phyloP scores from a whole-genome alignment of 768 basidiomycete genomes.

The Ephemerocybe angulata region DNA sequence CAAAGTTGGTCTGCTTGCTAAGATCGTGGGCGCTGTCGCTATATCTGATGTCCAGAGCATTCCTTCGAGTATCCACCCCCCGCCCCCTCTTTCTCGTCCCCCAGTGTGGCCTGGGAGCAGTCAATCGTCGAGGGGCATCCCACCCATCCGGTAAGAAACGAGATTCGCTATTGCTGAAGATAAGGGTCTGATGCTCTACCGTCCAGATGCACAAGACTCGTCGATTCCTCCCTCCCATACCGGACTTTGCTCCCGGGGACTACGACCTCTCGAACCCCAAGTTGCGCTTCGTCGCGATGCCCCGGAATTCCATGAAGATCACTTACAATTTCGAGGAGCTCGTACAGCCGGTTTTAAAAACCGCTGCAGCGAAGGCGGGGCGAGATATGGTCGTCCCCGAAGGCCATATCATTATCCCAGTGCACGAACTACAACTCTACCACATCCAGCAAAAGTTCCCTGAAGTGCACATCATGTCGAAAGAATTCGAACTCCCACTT shows the following conservation, averaged over 20 bases:
- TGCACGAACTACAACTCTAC: conserved; percentile 51
- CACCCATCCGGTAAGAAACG: conserved; percentile 53
- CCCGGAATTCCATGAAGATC: conserved; percentile 38
- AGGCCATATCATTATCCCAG: conserved; percentile 41
- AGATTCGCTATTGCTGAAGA: neutral
- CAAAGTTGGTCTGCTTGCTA: conserved; percentile 34
- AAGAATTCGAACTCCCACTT: conserved; percentile 39
- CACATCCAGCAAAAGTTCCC: conserved; percentile 51
- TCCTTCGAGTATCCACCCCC: conserved; percentile 48
- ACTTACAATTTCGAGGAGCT: conserved; percentile 50
- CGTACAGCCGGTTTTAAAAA: conserved; percentile 36
- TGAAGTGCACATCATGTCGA: conserved; percentile 40
- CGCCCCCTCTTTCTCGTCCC: conserved; percentile 40
- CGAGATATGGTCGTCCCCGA: conserved; percentile 29
- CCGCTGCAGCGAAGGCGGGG: conserved; percentile 37
- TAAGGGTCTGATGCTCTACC: neutral
- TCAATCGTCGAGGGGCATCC: conserved; percentile 61
- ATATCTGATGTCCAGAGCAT: conserved; percentile 28
- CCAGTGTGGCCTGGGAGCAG: conserved; percentile 58
- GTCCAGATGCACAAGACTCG: conserved; percentile 58
- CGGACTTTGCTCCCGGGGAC: conserved; percentile 39
- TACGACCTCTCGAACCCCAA: conserved; percentile 49
- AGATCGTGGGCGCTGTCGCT: neutral
- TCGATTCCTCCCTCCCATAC: conserved; percentile 47
- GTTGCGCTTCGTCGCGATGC: conserved; percentile 46